Percentiles rank a stretch among this genome's conserved stretches.
Conservation (phyloP, 2,329 filamentous ascomycete species). For the Ustilaginoidea virens region DNA sequence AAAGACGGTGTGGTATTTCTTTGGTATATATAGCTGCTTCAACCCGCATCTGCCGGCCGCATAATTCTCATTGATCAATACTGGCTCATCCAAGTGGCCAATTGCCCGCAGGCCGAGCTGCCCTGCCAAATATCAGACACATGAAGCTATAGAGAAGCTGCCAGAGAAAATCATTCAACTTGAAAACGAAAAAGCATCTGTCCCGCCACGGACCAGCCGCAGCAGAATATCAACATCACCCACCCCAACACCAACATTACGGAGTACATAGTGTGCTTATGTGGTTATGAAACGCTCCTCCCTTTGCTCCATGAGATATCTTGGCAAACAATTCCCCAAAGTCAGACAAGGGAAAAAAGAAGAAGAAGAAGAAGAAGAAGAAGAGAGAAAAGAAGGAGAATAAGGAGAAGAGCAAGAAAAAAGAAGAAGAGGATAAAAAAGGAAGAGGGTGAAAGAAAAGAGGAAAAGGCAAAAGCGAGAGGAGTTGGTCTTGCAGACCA, state of each 20-base stretch:
- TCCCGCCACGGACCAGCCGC: slow-evolving; percentile 18
- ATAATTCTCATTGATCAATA: slow-evolving; percentile 3
- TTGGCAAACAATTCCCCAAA: too few relatives aligned
- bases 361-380: background rate
- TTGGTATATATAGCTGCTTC: slow-evolving; percentile 1
- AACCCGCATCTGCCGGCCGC: slow-evolving; percentile 1
- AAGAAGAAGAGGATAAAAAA: background rate
- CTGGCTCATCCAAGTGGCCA: slow-evolving; percentile 3
- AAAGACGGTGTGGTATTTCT: slow-evolving; percentile 2
- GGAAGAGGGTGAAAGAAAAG: slow-evolving; percentile 2
- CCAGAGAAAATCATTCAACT: background rate
- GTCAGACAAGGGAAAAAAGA: background rate
- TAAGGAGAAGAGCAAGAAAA: background rate
- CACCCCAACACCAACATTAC: slow-evolving; percentile 8
- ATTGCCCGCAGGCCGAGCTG: slow-evolving; percentile 1
- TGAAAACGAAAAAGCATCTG: background rate
- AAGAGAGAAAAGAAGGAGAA: background rate
- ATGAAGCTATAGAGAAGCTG: background rate
- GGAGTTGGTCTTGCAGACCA: too few relatives aligned
- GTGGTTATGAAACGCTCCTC: slow-evolving; percentile 1
- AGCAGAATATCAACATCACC: slow-evolving; percentile 11
- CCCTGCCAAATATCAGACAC: slow-evolving; percentile 1
- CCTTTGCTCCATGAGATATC: too few relatives aligned
- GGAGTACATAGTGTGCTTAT: slow-evolving; percentile 6
- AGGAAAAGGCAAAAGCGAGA: slow-evolving; percentile 9